These are phyloP conservation scores for Cytospora piceicola DNA, from an alignment of 2,329 filamentous ascomycete species.

Conservation along the genomic window DNA sequence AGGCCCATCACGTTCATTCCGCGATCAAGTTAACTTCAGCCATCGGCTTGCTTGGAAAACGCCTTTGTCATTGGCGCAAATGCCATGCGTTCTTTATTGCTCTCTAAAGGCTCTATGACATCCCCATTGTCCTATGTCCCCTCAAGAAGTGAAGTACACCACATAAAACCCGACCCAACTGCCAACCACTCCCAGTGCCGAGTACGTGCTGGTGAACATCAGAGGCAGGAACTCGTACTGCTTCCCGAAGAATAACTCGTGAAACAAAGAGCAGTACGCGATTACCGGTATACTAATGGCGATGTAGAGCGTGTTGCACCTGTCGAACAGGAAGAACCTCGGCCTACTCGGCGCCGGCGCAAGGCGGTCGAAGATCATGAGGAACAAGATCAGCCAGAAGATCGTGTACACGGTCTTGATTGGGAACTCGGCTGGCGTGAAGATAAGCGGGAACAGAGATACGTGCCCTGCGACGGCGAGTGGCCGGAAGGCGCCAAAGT, in stretches of 20 bases:
- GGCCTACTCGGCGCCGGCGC: conserved; percentile 79
- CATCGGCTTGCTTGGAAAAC: neutral
- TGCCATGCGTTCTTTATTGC: neutral
- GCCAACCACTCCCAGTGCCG: conserved; percentile 89
- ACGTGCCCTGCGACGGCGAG: conserved; percentile 93
- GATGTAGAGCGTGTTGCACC: conserved; percentile 89
- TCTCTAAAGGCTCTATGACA: neutral
- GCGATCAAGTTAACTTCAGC: neutral
- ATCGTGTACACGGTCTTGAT: conserved; percentile 93
- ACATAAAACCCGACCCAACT: conserved; percentile 96
- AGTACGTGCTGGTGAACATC: conserved; percentile 97
- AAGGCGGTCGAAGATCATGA: conserved; percentile 83
- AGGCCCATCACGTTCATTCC: neutral
- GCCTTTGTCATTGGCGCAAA: neutral
- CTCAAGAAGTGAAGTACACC: conserved; percentile 74
- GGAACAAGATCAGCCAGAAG: conserved; percentile 85
- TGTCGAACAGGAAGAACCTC: conserved; percentile 88
- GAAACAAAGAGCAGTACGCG: conserved; percentile 82
- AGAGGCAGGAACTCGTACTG: conserved; percentile 88
- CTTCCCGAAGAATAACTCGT: conserved; percentile 81
- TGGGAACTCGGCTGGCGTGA: conserved; percentile 89
- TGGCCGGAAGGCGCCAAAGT: conserved; percentile 89
- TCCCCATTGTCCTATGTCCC: conserved; percentile 23
- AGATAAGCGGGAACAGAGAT: conserved; percentile 90
- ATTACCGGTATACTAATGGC: conserved; percentile 87